Percentiles rank a stretch among this genome's conserved stretches.
Conservation (phyloP, 176 grass and related monocot genomes). For the sorghum (Sorghum bicolor) region Sorghum_bicolor_NCBIv3 NC_012870.2:14059001-14059500, state of each 20-base stretch:
- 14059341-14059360: conserved; percentile 1
- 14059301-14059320: background rate
- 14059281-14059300: background rate
- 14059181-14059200: conserved; percentile 1
- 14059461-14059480: conserved; percentile 65
- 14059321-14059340: background rate
- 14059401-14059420: background rate
- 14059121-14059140: conserved; percentile 1
- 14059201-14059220: background rate
- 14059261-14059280: background rate
- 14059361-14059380: conserved; percentile 6
- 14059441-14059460: conserved; percentile 91
- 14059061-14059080: conserved; percentile 75
- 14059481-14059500: conserved; percentile 66
- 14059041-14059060: conserved; percentile 85
- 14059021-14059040: conserved; percentile 93
- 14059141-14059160: background rate
- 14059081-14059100: conserved; percentile 99
- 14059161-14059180: background rate
- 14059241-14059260: background rate
- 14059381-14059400: background rate
- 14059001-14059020: conserved; percentile 25
- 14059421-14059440: conserved; percentile 95
- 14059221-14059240: background rate
- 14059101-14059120: conserved; percentile 3